Percentiles rank a stretch among this genome's conserved stretches.
Evolutionary conservation across 306 rosid species (phyloP).

Genomic region (Quercus dentata): DNA sequence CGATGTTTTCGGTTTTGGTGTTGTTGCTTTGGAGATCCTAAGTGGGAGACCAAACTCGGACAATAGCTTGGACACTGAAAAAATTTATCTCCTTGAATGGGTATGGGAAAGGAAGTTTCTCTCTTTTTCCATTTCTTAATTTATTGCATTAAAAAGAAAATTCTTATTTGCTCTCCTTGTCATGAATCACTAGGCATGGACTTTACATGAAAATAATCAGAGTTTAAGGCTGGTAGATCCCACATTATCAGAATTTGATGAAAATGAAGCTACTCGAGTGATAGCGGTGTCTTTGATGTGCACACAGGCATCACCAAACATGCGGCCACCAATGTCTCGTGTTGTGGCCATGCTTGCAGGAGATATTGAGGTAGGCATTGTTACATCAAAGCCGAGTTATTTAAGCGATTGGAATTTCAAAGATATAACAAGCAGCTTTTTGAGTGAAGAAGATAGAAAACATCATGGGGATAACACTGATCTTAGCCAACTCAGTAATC

Average conservation of each 20-base stretch:
- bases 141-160: too few species aligned
- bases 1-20: conserved; percentile 79
- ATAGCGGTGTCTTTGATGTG: conserved; percentile 56
- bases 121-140: too few species aligned
- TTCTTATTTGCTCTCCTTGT: too few species aligned
- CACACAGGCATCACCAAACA: conserved; percentile 61
- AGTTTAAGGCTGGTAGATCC: conserved; percentile 45
- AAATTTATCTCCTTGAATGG: conserved; percentile 71
- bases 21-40: conserved; percentile 68
- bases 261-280: conserved; percentile 43
- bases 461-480: conserved; percentile 18
- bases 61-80: conserved; percentile 51
- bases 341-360: conserved; percentile 75
- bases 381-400: conserved; percentile 56
- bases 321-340: conserved; percentile 63
- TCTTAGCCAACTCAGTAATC: conserved; percentile 31
- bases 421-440: conserved; percentile 24
- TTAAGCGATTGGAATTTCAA: conserved; percentile 61
- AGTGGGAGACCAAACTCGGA: conserved; percentile 77
- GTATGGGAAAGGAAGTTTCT: conserved; percentile 23
- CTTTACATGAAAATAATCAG: conserved; percentile 44
- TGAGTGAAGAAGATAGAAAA: conserved; percentile 2
- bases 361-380: conserved; percentile 46
- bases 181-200: conserved; percentile 45
- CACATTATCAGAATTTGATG: conserved; percentile 29